Conservation (phyloP, 2,329 filamentous ascomycete species). For the Sporothrix mexicana region DNA sequence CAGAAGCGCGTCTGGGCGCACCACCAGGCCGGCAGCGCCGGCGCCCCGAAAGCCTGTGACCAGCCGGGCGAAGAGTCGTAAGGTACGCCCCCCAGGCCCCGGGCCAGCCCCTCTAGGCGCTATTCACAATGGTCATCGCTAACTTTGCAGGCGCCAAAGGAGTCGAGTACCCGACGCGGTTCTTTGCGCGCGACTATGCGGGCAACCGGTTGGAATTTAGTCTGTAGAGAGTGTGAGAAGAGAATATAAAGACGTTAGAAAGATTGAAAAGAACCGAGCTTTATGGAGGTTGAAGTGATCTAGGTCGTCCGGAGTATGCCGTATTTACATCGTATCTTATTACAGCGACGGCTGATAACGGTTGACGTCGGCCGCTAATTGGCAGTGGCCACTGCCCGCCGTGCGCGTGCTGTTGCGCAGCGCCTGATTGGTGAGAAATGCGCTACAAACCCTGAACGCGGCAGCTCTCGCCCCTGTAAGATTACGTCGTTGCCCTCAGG, state of each 20-base stretch:
- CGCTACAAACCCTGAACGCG: not conserved
- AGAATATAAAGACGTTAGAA: not conserved
- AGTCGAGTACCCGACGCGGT: constrained; percentile 64
- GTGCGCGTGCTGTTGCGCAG: not conserved
- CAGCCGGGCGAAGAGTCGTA: constrained; percentile 54
- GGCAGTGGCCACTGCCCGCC: too few species aligned
- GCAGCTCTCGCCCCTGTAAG: not conserved
- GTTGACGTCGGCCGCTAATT: too few species aligned
- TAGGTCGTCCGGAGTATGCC: too few species aligned
- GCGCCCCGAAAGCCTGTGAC: constrained; percentile 61
- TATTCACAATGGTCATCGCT: not conserved
- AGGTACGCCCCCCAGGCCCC: constrained; percentile 33
- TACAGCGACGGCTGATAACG: too few species aligned
- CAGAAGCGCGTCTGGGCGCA: constrained; percentile 59
- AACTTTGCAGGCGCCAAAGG: constrained; percentile 53
- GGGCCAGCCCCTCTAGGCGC: too few species aligned
- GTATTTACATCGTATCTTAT: not conserved
- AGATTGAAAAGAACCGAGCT: too few species aligned
- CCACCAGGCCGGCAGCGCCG: constrained; percentile 52
- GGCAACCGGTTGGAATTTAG: constrained; percentile 62
- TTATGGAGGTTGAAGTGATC: too few species aligned
- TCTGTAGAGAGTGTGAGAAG: constrained; percentile 42
- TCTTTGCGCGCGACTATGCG: constrained; percentile 66
- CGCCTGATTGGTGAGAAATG: constrained; percentile 10
- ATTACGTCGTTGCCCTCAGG: not conserved